Percentiles rank a stretch among this genome's conserved stretches.
Evolutionary conservation across 768 basidiomycete genomes (phyloP).

Genomic region (Lanmaoa rubissima): DNA sequence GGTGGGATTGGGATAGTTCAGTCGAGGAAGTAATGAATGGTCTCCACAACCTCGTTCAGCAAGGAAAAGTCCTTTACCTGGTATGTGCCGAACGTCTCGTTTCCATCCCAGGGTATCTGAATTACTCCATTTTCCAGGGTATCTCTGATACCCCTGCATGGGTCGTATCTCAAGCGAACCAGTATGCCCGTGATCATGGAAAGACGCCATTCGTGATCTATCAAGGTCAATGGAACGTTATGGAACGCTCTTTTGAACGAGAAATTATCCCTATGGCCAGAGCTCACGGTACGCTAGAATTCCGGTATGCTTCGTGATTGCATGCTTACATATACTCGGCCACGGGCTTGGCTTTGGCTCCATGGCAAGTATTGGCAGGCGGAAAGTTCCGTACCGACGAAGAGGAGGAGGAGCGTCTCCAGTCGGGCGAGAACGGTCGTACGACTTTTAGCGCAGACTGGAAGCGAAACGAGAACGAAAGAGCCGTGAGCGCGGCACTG

Average conservation of each 20-base stretch:
- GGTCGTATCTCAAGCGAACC: conserved; percentile 47
- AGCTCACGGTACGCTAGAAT: neutral
- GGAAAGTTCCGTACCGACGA: neutral
- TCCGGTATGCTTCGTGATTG: neutral
- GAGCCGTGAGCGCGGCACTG: neutral
- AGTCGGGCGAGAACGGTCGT: neutral
- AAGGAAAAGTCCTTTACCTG: conserved; percentile 47
- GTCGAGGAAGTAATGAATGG: conserved; percentile 46
- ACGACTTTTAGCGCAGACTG: neutral
- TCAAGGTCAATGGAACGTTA: conserved; percentile 44
- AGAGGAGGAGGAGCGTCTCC: neutral
- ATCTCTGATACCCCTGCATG: conserved; percentile 44
- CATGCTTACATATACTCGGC: neutral
- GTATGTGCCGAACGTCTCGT: conserved; percentile 4
- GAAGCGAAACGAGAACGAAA: neutral
- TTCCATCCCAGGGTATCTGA: neutral
- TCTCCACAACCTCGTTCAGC: conserved; percentile 31
- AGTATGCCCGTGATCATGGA: conserved; percentile 40
- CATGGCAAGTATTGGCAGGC: neutral
- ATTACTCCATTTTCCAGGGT: conserved; percentile 24
- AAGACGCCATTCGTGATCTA: conserved; percentile 52
- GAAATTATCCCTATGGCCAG: conserved; percentile 42
- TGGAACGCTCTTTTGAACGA: conserved; percentile 47
- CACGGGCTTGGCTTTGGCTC: neutral
- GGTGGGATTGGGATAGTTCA: conserved; percentile 45